These are phyloP conservation scores for Penicillium griseofulvum DNA, from an alignment of 2,329 filamentous ascomycete genomes.

Conservation along the genomic window DNA sequence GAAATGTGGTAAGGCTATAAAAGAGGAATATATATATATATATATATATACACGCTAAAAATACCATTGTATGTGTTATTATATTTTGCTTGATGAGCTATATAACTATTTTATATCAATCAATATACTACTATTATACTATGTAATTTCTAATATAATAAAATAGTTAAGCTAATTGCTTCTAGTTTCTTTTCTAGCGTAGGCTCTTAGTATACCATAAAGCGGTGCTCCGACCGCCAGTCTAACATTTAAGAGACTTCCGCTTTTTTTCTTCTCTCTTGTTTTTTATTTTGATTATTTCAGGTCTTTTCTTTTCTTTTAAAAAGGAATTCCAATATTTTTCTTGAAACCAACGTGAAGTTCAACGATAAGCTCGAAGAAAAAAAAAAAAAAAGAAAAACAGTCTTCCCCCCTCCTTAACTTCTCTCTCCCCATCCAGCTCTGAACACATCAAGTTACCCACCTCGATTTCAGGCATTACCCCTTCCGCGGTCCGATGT, in stretches of 20 bases:
- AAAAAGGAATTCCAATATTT: background rate
- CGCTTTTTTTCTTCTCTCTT: background rate
- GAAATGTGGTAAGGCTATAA: no score
- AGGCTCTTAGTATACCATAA: background rate
- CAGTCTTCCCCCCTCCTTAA: background rate
- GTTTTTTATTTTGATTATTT: background rate
- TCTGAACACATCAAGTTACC: background rate
- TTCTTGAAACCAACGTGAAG: conserved; percentile 1
- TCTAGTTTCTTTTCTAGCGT: no score
- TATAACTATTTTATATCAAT: no score
- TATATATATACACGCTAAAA: no score
- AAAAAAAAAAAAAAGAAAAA: conserved; percentile 2
- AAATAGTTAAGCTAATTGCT: no score
- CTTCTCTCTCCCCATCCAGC: background rate
- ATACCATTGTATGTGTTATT: no score
- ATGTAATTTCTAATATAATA: no score
- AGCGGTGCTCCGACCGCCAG: conserved; percentile 1
- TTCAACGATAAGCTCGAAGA: background rate
- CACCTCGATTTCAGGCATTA: conserved; percentile 13
- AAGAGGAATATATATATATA: no score
- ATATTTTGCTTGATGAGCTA: no score
- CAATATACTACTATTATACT: no score
- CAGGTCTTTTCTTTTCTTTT: background rate
- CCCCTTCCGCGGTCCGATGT: conserved; percentile 58
- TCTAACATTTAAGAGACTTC: conserved; percentile 2